These are phyloP conservation scores for Fusarium veterinarium DNA, from an alignment of 2,329 filamentous ascomycete genomes.

Conservation along the genomic window DNA sequence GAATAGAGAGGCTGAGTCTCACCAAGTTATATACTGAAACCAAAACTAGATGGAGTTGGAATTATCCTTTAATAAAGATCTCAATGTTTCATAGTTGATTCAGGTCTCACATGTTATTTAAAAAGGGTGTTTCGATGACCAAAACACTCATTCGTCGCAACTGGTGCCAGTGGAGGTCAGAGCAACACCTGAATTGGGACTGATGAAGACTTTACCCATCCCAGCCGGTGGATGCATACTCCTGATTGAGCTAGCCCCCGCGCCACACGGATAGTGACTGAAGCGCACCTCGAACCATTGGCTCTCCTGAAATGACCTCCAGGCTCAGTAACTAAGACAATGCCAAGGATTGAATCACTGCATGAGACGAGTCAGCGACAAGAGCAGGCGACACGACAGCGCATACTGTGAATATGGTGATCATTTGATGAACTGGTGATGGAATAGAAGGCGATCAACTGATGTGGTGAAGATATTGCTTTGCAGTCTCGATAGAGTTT, in stretches of 20 bases:
- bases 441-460: neutral
- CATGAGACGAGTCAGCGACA: slow-evolving; percentile 17
- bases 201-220: slow-evolving; percentile 12
- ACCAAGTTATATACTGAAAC: neutral
- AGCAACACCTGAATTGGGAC: neutral
- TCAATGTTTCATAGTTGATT: slow-evolving; percentile 14
- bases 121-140: neutral
- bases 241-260: slow-evolving; percentile 30
- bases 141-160: slow-evolving; percentile 24
- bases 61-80: neutral
- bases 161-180: neutral
- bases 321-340: slow-evolving; percentile 1
- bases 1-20: neutral
- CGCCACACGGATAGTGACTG: slow-evolving; percentile 33
- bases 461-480: neutral
- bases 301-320: slow-evolving; percentile 35
- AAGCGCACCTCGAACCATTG: slow-evolving; percentile 28
- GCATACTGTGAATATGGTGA: neutral
- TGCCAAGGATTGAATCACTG: slow-evolving; percentile 19
- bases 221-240: slow-evolving; percentile 2
- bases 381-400: neutral
- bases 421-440: neutral
- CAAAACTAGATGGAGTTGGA: neutral
- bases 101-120: slow-evolving; percentile 6
- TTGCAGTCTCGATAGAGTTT: slow-evolving; percentile 2